Percentiles rank a stretch among this genome's conserved stretches.
These are phyloP conservation scores for Verticillium alfalfae DNA, from an alignment of 2,329 filamentous ascomycete species.

Conservation along the genomic window DNA sequence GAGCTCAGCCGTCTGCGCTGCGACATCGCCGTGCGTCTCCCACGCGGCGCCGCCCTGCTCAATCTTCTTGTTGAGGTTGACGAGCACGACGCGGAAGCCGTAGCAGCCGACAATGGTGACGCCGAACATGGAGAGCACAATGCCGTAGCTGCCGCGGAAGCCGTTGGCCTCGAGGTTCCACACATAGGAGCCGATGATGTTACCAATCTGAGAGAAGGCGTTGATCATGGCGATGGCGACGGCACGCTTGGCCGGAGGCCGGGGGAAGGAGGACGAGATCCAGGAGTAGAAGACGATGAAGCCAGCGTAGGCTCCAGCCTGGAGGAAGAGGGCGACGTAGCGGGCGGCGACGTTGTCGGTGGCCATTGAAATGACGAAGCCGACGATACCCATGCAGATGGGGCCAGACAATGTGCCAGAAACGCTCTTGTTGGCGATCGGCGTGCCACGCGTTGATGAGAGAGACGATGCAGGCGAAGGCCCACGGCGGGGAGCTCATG, in stretches of 20 bases:
- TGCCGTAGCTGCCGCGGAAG: conserved; percentile 59
- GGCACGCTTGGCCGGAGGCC: conserved; percentile 54
- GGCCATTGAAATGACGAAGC: conserved; percentile 56
- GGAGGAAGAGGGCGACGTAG: conserved; percentile 56
- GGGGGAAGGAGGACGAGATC: conserved; percentile 52
- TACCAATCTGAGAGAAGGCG: conserved; percentile 51
- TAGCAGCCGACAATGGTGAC: conserved; percentile 49
- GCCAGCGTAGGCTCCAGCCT: conserved; percentile 51
- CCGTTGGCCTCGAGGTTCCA: conserved; percentile 56
- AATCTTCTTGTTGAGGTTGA: conserved; percentile 40
- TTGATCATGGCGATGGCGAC: conserved; percentile 58
- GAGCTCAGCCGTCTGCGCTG: conserved; percentile 30
- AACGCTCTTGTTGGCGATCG: conserved; percentile 45
- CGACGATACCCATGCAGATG: conserved; percentile 45
- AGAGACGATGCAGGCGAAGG: conserved; percentile 53
- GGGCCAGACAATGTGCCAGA: conserved; percentile 52
- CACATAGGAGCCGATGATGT: conserved; percentile 57
- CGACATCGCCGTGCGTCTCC: conserved; percentile 29
- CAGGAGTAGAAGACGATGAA: conserved; percentile 55
- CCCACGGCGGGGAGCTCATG: conserved; percentile 53
- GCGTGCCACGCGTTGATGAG: conserved; percentile 50
- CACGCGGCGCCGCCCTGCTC: conserved; percentile 33
- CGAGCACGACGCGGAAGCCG: conserved; percentile 39
- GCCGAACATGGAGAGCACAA: conserved; percentile 60
- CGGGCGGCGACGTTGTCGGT: conserved; percentile 50